Percentiles rank a stretch among this genome's conserved stretches.
These are phyloP conservation scores for Termitomyces sp. DNA, from an alignment of 768 basidiomycete genomes.

Conservation along the genomic window DNA sequence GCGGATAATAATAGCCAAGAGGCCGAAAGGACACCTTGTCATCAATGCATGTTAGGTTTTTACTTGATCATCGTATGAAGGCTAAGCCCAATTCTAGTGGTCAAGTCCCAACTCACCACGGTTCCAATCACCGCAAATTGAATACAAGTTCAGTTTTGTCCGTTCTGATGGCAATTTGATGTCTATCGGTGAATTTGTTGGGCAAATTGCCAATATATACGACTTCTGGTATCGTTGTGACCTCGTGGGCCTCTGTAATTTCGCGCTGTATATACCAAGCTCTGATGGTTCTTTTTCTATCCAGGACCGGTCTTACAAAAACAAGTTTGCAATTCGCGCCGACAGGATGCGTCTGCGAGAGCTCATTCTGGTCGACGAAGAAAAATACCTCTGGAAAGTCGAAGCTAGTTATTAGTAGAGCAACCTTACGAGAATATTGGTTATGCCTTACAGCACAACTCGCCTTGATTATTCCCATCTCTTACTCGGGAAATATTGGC, in stretches of 20 bases:
- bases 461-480: neutral
- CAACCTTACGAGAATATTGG: too few species aligned
- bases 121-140: neutral
- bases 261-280: too few species aligned
- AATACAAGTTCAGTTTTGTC: conserved; percentile 3
- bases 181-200: conserved; percentile 2
- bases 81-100: neutral
- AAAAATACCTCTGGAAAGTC: conserved; percentile 1
- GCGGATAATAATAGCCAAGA: neutral
- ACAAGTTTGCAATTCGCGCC: neutral
- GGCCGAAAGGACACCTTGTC: neutral
- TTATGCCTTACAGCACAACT: too few species aligned
- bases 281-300: neutral
- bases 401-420: neutral
- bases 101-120: neutral
- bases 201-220: conserved; percentile 4
- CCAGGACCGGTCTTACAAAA: neutral
- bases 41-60: neutral
- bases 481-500: too few species aligned
- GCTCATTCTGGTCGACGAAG: neutral
- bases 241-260: neutral
- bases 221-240: conserved; percentile 4
- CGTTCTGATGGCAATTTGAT: neutral
- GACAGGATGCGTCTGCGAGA: conserved; percentile 1
- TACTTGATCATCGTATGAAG: neutral